phyloP scores from a whole-genome alignment of 352 stramenopile genomes.

The Globisporangium solare region DNA sequence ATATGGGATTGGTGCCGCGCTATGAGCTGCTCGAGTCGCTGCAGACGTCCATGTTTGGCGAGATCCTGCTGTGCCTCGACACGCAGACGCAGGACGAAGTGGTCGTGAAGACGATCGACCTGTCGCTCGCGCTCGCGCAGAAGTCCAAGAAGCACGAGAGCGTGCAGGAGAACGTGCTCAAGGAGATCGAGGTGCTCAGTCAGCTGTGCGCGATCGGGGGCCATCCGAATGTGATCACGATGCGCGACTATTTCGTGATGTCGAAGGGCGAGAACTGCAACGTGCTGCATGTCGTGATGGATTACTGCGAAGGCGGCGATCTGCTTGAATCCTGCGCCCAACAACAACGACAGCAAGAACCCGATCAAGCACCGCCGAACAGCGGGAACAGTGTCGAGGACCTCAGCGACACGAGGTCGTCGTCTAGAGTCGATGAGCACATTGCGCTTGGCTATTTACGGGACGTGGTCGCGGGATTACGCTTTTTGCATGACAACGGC shows the following conservation, averaged over 20 bases:
- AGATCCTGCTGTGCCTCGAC: slow-evolving; percentile 64
- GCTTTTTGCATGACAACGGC: slow-evolving; percentile 60
- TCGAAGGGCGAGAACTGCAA: slow-evolving; percentile 20
- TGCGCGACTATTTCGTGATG: slow-evolving; percentile 63
- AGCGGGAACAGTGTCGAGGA: slow-evolving; percentile 4
- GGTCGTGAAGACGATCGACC: slow-evolving; percentile 68
- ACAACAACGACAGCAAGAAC: slow-evolving; percentile 1
- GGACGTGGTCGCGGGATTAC: slow-evolving; percentile 63
- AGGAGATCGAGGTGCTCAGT: slow-evolving; percentile 63
- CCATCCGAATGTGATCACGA: slow-evolving; percentile 66
- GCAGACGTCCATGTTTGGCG: slow-evolving; percentile 58
- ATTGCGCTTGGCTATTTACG: slow-evolving; percentile 51
- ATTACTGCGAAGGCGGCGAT: slow-evolving; percentile 74
- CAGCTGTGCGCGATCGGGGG: slow-evolving; percentile 45
- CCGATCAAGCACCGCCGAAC: slow-evolving; percentile 5
- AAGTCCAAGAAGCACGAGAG: slow-evolving; percentile 40
- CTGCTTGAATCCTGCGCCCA: slow-evolving; percentile 55
- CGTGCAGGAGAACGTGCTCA: slow-evolving; percentile 68
- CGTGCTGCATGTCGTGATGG: slow-evolving; percentile 65
- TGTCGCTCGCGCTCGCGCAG: slow-evolving; percentile 33
- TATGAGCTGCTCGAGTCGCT: slow-evolving; percentile 47
- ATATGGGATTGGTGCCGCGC: slow-evolving; percentile 11
- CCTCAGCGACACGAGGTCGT: slow-evolving; percentile 1
- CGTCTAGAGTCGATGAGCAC: slow-evolving; percentile 31
- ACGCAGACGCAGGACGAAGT: slow-evolving; percentile 46